Base-by-base conservation (phyloP, 768 basidiomycete genomes). In the Mycena vulgaris region DNA sequence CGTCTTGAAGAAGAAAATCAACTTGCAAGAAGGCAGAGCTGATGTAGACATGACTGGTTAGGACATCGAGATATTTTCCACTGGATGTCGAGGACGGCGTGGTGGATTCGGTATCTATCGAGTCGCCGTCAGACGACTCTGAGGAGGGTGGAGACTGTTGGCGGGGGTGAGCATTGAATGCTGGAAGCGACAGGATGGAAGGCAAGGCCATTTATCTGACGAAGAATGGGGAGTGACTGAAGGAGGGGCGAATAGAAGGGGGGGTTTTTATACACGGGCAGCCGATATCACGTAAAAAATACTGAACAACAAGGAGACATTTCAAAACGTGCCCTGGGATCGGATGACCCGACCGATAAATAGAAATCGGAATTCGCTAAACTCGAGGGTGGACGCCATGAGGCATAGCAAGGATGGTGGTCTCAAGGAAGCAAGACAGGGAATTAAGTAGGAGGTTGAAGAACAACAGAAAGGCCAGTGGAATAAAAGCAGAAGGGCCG, bases 31-130 rank as follows among this genome's bases (percentile, higher is more conserved):
- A 65, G 42, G 72, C 42, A 48, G 66, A 64, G 33, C 74, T 63
- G 61, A 82, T 62, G 42, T 77, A 77, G 49, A 80, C 76, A 48
- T 76, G 80, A 37, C 70, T 56, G n/a, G 64, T 66, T n/a, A 70
- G 39, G 7, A 30, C 21, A 30, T 66, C 61, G 52, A 68, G 28
- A 8, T 8, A n/a, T 35, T 57, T 59, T 31, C 21, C 51, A 30
- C 39, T 7, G 39, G 21, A 53, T 23, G 49, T 16, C 9, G 33
- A 63, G 6, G 53, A 59, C 16, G 62, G n/a, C 4, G 66, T 53
- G 21, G 59, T 61, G 51, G 66, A 61, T 16, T 56, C 51, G 25
- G 67, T 65, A 31, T 65, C 51, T 4, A 60, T 31, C 28, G 68
- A 66, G 14, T 68, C 71, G 17, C 39, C 51, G 40, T 60, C 52